Percentiles rank a stretch among this genome's conserved stretches.
These are phyloP conservation scores for Neofusicoccum kwambonambiense DNA, from an alignment of 2,329 filamentous ascomycete species.

Conservation along the genomic window DNA sequence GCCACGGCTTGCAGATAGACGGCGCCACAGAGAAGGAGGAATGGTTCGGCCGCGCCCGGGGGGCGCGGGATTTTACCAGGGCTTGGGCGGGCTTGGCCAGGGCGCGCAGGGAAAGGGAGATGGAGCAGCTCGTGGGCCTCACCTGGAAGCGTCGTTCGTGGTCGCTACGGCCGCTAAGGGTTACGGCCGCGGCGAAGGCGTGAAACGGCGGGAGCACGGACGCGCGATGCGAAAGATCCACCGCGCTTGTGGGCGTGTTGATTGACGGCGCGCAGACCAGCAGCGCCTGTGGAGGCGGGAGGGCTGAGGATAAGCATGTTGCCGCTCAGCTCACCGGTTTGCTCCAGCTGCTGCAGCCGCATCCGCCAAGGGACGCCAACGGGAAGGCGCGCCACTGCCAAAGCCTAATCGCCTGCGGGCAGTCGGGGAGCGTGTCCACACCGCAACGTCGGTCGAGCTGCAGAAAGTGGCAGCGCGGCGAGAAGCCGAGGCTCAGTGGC, in stretches of 20 bases:
- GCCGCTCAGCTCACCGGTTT: background rate
- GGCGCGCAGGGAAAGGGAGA: background rate
- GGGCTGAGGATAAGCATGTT: background rate
- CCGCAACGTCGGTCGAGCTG: background rate
- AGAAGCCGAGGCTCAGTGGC: background rate
- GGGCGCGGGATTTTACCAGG: background rate
- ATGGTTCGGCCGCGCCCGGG: background rate
- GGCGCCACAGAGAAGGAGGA: background rate
- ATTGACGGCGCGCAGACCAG: background rate
- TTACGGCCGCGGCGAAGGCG: slow-evolving; percentile 4
- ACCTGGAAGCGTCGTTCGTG: background rate
- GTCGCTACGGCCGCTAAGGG: slow-evolving; percentile 10
- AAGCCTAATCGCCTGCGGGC: background rate
- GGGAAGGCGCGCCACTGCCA: background rate
- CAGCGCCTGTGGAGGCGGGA: background rate
- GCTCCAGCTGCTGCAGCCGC: background rate
- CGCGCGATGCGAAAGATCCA: background rate
- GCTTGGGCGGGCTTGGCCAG: background rate
- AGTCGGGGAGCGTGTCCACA: background rate
- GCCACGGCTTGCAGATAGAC: background rate
- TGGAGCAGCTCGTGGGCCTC: background rate
- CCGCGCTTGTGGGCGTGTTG: background rate
- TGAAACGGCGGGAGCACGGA: slow-evolving; percentile 5
- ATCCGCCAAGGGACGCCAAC: no score
- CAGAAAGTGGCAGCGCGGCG: background rate